phyloP scores from a whole-genome alignment of 1,284 basidiomycete genomes.

The Moniliophthora roreri region DNA sequence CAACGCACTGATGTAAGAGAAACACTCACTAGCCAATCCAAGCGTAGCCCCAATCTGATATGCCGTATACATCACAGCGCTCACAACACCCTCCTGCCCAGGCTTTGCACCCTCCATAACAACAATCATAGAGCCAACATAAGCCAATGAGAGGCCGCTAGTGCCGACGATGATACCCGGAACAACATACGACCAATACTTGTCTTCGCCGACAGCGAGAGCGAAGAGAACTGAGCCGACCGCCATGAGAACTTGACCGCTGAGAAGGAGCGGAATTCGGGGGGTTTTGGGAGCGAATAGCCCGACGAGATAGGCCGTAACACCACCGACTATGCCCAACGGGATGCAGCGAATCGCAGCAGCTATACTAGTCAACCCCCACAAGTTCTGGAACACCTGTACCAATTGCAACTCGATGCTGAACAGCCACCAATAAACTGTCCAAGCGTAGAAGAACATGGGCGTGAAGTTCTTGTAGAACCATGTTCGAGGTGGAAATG shows the following conservation, averaged over 20 bases:
- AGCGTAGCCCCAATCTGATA: conserved; percentile 19
- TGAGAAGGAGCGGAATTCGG: conserved; percentile 12
- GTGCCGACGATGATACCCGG: conserved; percentile 19
- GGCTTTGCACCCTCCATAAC: conserved; percentile 18
- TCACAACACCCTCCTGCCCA: conserved; percentile 19
- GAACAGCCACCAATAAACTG: conserved; percentile 20
- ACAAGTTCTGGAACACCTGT: conserved; percentile 16
- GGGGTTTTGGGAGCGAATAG: conserved; percentile 15
- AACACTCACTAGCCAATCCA: conserved; percentile 16
- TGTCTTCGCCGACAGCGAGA: conserved; percentile 14
- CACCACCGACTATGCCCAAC: conserved; percentile 14
- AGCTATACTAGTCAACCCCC: conserved; percentile 13
- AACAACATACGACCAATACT: conserved; percentile 20
- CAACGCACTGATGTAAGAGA: too few species aligned
- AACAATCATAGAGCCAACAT: conserved; percentile 16
- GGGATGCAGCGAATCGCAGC: conserved; percentile 18
- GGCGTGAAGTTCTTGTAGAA: conserved; percentile 18
- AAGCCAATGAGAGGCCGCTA: conserved; percentile 13
- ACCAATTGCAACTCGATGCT: conserved; percentile 12
- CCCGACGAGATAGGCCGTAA: conserved; percentile 14
- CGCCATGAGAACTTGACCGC: conserved; percentile 17
- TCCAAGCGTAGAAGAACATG: conserved; percentile 21
- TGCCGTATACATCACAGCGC: conserved; percentile 20
- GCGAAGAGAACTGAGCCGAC: conserved; percentile 18
- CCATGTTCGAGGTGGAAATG: conserved; percentile 19